phyloP scores from a whole-genome alignment of 257 asterid genomes.

The Striga asiatica region DNA sequence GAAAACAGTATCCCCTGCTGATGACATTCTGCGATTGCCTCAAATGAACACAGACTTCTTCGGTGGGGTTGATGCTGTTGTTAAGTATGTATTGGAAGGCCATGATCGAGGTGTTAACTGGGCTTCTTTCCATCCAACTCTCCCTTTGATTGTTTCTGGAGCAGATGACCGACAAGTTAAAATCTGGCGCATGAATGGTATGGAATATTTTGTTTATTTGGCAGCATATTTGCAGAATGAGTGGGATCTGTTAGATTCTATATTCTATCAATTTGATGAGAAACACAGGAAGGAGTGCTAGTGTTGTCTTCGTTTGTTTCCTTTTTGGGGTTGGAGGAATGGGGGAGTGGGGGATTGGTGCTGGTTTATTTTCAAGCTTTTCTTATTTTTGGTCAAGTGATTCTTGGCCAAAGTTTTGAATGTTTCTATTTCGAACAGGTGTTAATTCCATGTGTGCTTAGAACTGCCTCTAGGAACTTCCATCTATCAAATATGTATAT shows the following conservation, averaged over 20 bases:
- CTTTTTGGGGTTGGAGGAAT: no score
- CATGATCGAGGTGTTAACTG: constrained; percentile 98
- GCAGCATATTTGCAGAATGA: neutral
- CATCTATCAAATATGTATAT: no score
- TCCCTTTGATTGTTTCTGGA: constrained; percentile 92
- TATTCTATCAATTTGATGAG: neutral
- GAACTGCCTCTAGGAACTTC: no score
- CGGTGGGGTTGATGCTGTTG: constrained; percentile 99
- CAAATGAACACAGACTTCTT: constrained; percentile 94
- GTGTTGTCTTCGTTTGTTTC: no score
- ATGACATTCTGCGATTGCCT: constrained; percentile 72
- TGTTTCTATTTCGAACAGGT: no score
- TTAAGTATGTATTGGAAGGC: constrained; percentile 95
- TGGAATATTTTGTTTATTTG: neutral
- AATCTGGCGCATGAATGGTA: constrained; percentile 99
- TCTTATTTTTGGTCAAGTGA: no score
- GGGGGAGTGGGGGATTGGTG: no score
- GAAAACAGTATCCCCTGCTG: constrained; percentile 91
- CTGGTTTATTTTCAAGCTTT: no score
- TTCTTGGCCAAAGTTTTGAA: no score
- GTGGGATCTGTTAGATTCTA: no score
- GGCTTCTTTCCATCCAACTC: constrained; percentile 97
- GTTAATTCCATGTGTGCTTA: no score
- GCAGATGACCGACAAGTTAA: constrained; percentile 99
- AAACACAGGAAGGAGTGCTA: no score